Base-by-base conservation (phyloP, 805 yeast genomes). In the Kazachstania africana region DNA sequence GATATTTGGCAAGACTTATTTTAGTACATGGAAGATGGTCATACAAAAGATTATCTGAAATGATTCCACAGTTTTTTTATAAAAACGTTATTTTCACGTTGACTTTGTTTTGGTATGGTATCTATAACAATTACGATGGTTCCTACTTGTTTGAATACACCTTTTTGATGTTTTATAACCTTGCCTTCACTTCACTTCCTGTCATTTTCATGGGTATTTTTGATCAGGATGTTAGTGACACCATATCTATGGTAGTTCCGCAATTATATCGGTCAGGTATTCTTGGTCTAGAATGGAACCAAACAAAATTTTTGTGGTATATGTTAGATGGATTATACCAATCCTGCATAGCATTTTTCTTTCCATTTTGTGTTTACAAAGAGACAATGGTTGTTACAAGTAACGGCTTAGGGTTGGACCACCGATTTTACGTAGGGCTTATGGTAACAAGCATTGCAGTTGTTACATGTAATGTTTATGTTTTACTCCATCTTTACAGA, bases 11-110 rank as follows among this genome's bases (percentile, higher is more conserved):
- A 0, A 68, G 81, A 43, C 60, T 81, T 38, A 57, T 81, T 8
- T 55, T 81, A 30, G 81, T 77, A 18, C 94, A 81, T 55, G 94
- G 94, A 20, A 66, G 91, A 56, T 81, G 94, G 94, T 77, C 85
- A 1, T 81, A 81, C 51, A 79, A 77, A 53, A 65, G 93, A 54
- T 63, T 81, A 28, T 69, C 83, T 22, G 93, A 81, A 57, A 79
- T 80, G 87, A 75, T 81, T 43, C 91, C 91, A 12, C 64, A 73
- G 43, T 81, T 81, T 59, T 81, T 81, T 47, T 81, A 72, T 58
- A 81, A 81, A 54, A 81, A 81, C 51, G 81, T 78, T 33, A 72
- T 76, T 39, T 81, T 78, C 62, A 71, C 83, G 0, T 51, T 79
- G 43, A 73, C 91, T 0, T 61, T 77, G 40, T 80, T 79, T 53